These are phyloP conservation scores for Fonsecaea pugnacius DNA, from an alignment of 2,329 filamentous ascomycete species.

Conservation along the genomic window DNA sequence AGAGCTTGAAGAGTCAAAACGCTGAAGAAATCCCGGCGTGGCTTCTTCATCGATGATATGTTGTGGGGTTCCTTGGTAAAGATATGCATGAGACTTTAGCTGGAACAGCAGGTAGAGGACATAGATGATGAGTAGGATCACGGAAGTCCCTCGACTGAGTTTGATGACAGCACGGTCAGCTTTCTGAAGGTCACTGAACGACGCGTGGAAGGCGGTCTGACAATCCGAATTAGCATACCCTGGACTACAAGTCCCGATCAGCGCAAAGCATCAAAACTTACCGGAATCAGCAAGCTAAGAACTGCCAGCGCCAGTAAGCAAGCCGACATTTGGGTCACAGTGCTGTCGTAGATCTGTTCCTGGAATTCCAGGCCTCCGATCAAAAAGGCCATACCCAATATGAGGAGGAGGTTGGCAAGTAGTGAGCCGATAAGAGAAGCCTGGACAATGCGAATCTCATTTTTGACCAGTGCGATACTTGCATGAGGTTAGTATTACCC, in stretches of 20 bases:
- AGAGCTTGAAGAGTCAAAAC: constrained; percentile 55
- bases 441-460: constrained; percentile 82
- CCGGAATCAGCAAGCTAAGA: constrained; percentile 79
- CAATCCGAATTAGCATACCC: background rate
- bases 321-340: constrained; percentile 85
- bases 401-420: constrained; percentile 83
- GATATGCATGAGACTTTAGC: constrained; percentile 77
- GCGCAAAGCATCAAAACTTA: constrained; percentile 9
- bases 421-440: constrained; percentile 91
- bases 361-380: constrained; percentile 76
- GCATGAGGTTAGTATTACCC: constrained; percentile 40
- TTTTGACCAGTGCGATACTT: constrained; percentile 71
- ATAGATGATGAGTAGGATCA: constrained; percentile 86
- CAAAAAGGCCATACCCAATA: constrained; percentile 92
- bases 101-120: constrained; percentile 86
- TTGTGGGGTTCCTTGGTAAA: constrained; percentile 60
- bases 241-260: background rate
- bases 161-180: constrained; percentile 34
- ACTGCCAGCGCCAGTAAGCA: constrained; percentile 79
- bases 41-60: constrained; percentile 57
- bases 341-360: constrained; percentile 89
- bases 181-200: constrained; percentile 47
- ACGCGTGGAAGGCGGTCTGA: constrained; percentile 73
- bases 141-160: constrained; percentile 55
- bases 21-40: constrained; percentile 65